These are phyloP conservation scores for Trichomonas gallinae DNA, from an alignment of 208 protist species.

Conservation along the genomic window DNA sequence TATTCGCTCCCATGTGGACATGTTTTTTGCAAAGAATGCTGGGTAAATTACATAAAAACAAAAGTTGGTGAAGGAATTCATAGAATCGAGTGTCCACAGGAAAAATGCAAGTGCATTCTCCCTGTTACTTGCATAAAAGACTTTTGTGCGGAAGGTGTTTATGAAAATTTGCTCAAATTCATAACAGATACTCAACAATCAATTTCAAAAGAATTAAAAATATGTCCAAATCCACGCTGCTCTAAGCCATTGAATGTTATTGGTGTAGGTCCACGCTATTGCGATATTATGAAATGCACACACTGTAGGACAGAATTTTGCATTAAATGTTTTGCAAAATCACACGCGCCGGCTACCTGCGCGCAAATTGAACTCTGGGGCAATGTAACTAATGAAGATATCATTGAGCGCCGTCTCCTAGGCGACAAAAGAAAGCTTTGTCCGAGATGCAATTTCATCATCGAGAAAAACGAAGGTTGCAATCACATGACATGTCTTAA, in stretches of 20 bases:
- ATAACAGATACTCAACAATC: background rate
- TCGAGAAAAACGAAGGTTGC: background rate
- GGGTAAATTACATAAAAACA: background rate
- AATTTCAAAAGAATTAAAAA: background rate
- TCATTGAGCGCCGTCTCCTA: background rate
- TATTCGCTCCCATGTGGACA: background rate
- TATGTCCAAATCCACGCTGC: background rate
- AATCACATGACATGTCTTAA: slow-evolving; percentile 8
- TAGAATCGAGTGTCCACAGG: background rate
- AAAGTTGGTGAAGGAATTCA: too few relatives aligned
- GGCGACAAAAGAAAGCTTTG: background rate
- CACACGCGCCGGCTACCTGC: background rate
- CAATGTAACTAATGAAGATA: background rate
- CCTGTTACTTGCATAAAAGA: background rate
- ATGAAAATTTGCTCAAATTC: background rate
- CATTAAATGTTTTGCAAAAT: background rate
- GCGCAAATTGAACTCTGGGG: background rate
- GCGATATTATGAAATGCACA: background rate
- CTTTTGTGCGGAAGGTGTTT: background rate
- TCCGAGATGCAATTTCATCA: background rate
- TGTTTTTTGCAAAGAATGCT: background rate
- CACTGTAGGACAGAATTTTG: slow-evolving; percentile 1
- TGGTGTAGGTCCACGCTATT: background rate
- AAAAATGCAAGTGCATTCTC: background rate
- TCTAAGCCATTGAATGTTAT: background rate